Percentiles rank a stretch among this genome's conserved stretches.
These are phyloP conservation scores for Talaromyces wortmannii DNA, from an alignment of 495 filamentous ascomycete genomes.

Conservation along the genomic window DNA sequence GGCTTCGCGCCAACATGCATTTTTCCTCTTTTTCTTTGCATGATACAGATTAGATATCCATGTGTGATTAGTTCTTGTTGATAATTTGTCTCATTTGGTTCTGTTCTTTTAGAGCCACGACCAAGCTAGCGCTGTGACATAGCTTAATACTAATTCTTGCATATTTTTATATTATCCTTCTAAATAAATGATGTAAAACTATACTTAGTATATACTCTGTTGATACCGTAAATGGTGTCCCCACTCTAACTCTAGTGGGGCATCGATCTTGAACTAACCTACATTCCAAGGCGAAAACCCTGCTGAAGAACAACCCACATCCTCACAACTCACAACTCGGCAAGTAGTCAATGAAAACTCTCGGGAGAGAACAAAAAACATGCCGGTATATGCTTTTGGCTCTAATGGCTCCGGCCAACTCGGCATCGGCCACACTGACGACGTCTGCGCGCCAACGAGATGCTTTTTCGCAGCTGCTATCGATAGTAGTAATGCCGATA, in stretches of 20 bases:
- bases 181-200: too few relatives aligned
- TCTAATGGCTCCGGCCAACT: slow-evolving; percentile 90
- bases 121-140: not conserved
- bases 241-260: too few relatives aligned
- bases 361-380: not conserved
- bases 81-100: not conserved
- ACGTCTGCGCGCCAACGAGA: slow-evolving; percentile 59
- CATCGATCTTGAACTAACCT: too few relatives aligned
- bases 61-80: not conserved
- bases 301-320: too few relatives aligned
- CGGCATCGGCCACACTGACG: slow-evolving; percentile 67
- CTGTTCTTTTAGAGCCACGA: not conserved
- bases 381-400: slow-evolving; percentile 72
- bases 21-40: not conserved
- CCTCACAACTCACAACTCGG: not conserved
- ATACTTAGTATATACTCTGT: too few relatives aligned
- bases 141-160: too few relatives aligned
- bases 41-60: not conserved
- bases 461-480: slow-evolving; percentile 41
- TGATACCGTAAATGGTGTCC: too few relatives aligned
- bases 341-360: not conserved
- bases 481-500: slow-evolving; percentile 3
- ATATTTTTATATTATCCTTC: too few relatives aligned
- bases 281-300: too few relatives aligned
- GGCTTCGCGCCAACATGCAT: not conserved